These are phyloP conservation scores for Magnolia sinica DNA, from an alignment of 164 flowering plant genomes.

Conservation along the genomic window DNA sequence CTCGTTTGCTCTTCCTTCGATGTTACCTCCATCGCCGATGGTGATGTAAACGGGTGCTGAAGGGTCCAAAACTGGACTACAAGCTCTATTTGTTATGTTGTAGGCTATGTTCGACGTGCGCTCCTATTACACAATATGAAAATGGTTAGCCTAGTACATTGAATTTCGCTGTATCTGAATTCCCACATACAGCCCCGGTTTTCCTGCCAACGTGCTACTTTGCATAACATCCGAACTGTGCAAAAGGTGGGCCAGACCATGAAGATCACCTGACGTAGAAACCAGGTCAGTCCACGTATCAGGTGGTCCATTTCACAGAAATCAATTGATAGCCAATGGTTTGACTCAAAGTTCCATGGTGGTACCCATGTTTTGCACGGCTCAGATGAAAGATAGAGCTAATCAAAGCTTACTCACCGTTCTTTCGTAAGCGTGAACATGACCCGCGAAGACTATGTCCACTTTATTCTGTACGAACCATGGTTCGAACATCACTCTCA, in stretches of 20 bases:
- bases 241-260: neutral
- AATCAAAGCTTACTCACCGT: slow-evolving; percentile 43
- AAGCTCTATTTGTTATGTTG: slow-evolving; percentile 56
- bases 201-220: too few species aligned
- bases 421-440: slow-evolving; percentile 90
- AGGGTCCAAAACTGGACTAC: slow-evolving; percentile 53
- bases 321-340: neutral
- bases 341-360: neutral
- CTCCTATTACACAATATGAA: slow-evolving; percentile 39
- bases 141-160: neutral
- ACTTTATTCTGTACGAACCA: slow-evolving; percentile 79
- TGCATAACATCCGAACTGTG: neutral
- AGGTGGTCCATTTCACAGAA: neutral
- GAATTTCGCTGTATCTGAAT: neutral
- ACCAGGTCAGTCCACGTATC: neutral
- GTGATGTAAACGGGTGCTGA: slow-evolving; percentile 91
- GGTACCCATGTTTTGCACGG: neutral
- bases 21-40: slow-evolving; percentile 92
- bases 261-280: neutral
- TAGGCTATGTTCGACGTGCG: slow-evolving; percentile 79
- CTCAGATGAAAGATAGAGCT: neutral
- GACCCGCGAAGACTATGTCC: slow-evolving; percentile 82
- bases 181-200: too few species aligned
- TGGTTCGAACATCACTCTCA: slow-evolving; percentile 68
- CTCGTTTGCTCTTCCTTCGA: slow-evolving; percentile 77